Conservation (phyloP, 208 protist genomes). For the Leptomonas pyrrhocoris region DNA sequence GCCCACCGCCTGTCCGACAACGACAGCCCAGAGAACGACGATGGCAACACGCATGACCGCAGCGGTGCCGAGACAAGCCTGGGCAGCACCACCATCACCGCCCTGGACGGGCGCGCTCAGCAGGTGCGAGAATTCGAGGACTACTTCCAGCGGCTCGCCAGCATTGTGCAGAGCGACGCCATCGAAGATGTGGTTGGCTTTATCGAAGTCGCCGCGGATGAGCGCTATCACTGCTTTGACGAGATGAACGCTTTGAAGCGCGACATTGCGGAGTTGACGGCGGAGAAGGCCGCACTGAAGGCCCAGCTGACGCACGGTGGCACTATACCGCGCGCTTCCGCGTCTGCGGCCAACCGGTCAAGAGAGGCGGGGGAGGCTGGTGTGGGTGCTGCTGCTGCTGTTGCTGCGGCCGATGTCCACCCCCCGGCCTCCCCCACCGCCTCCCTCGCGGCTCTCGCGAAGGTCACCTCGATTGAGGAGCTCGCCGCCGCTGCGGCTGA, state of each 20-base stretch:
- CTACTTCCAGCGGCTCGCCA: conserved; percentile 45
- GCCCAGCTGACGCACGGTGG: conserved; percentile 9
- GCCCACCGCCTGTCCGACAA: not conserved
- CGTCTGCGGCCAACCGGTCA: too few relatives aligned
- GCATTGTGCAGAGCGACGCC: conserved; percentile 55
- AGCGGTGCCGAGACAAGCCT: conserved; percentile 8
- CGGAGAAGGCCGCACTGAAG: conserved; percentile 29
- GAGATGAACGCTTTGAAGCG: conserved; percentile 59
- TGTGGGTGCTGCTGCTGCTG: not conserved
- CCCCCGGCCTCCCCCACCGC: conserved; percentile 9
- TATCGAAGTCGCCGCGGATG: conserved; percentile 45
- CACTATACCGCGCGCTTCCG: not conserved
- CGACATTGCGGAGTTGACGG: conserved; percentile 38
- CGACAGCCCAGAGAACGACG: not conserved
- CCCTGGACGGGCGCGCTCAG: not conserved
- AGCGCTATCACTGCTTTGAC: conserved; percentile 60
- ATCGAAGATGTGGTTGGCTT: conserved; percentile 60
- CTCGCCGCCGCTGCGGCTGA: not conserved
- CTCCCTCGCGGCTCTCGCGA: conserved; percentile 13
- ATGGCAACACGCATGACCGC: not conserved
- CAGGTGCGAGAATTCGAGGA: conserved; percentile 46
- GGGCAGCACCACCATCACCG: not conserved
- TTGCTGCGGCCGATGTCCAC: not conserved
- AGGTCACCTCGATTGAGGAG: conserved; percentile 12
- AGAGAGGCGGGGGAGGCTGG: not conserved